These are phyloP conservation scores for Phytophthora crassamura DNA, from an alignment of 352 stramenopile genomes.

Conservation along the genomic window DNA sequence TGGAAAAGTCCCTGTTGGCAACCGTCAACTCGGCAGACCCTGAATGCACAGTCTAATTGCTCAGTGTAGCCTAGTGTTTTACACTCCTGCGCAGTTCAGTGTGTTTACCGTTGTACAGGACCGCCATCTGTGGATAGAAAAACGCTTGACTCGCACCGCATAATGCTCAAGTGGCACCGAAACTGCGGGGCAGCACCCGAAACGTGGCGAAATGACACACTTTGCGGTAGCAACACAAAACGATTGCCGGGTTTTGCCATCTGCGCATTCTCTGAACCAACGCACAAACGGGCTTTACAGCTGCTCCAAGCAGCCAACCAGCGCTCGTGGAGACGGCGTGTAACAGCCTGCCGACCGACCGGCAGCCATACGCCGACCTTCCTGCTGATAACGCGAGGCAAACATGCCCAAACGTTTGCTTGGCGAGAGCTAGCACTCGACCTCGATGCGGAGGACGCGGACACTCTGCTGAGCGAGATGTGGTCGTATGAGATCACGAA, in stretches of 20 bases:
- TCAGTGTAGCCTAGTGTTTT: no score
- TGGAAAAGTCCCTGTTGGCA: no score
- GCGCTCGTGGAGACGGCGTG: no score
- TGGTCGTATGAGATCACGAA: neutral
- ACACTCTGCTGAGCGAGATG: neutral
- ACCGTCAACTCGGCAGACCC: no score
- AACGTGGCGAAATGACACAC: slow-evolving; percentile 1
- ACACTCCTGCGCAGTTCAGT: no score
- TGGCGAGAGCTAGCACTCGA: neutral
- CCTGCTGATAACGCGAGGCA: neutral
- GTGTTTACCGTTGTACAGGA: no score
- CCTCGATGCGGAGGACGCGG: neutral
- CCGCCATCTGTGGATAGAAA: no score
- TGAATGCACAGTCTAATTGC: no score
- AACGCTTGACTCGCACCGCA: slow-evolving; percentile 4
- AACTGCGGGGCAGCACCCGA: neutral
- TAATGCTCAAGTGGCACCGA: neutral
- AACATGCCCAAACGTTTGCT: neutral
- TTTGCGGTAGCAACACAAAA: slow-evolving; percentile 8
- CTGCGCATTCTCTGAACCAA: neutral
- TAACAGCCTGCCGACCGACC: no score
- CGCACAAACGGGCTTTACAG: neutral
- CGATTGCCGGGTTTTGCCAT: neutral
- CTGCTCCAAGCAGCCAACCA: neutral
- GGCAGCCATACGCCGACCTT: neutral